Conservation (phyloP, 2,329 filamentous ascomycete species). For the Eurotiales sp. region DNA sequence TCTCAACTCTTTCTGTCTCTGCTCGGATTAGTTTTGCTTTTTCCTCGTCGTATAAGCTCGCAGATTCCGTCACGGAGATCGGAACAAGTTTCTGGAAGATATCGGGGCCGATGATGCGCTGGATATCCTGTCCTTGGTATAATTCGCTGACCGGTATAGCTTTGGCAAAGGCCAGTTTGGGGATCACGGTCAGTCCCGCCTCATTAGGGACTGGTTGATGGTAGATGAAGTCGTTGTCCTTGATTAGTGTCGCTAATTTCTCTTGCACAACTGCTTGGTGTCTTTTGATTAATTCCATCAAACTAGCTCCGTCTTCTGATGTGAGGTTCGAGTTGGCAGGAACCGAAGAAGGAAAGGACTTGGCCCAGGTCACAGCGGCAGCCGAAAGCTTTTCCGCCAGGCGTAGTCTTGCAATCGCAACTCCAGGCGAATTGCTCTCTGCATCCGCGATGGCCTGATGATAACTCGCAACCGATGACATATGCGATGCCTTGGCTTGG, state of each 20-base stretch:
- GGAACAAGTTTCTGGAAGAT: conserved; percentile 96
- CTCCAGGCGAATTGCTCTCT: conserved; percentile 80
- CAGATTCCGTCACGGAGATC: conserved; percentile 91
- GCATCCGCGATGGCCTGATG: conserved; percentile 90
- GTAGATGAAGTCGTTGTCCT: conserved; percentile 98
- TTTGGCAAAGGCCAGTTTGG: conserved; percentile 91
- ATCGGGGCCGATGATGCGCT: conserved; percentile 92
- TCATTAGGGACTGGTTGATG: conserved; percentile 88
- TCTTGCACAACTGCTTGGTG: conserved; percentile 78
- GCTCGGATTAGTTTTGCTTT: conserved; percentile 93
- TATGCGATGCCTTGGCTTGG: conserved; percentile 71
- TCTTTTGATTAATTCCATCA: conserved; percentile 79
- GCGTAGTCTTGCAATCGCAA: conserved; percentile 77
- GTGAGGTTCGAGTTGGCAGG: conserved; percentile 78
- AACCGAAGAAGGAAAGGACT: conserved; percentile 73
- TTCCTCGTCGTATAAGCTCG: conserved; percentile 95
- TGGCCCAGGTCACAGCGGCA: conserved; percentile 72
- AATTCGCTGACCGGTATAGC: conserved; percentile 95
- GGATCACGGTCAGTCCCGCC: conserved; percentile 72
- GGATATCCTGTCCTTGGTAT: conserved; percentile 95
- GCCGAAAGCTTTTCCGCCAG: conserved; percentile 73
- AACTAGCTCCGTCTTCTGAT: conserved; percentile 68
- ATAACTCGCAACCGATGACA: conserved; percentile 84
- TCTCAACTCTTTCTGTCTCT: conserved; percentile 88
- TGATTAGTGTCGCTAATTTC: conserved; percentile 69